Conservation (phyloP, 2,329 filamentous ascomycete species). For the Gremmenia infestans region DNA sequence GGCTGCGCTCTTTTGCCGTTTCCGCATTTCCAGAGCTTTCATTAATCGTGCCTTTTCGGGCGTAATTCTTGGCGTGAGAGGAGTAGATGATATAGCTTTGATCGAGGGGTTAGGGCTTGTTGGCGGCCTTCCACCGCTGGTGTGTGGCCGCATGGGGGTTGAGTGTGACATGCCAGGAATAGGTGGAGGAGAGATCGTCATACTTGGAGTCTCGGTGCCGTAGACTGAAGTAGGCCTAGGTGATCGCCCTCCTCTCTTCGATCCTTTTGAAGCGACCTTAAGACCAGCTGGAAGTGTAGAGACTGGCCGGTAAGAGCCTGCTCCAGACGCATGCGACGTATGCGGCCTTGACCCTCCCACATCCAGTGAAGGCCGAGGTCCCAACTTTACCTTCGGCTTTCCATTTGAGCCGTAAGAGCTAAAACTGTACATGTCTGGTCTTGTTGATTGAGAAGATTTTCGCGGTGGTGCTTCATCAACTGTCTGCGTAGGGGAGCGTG, state of each 20-base stretch:
- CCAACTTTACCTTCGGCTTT: slow-evolving; percentile 84
- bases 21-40: slow-evolving; percentile 88
- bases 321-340: slow-evolving; percentile 53
- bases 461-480: slow-evolving; percentile 25
- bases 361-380: slow-evolving; percentile 74
- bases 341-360: slow-evolving; percentile 52
- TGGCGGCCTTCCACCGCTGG: slow-evolving; percentile 31
- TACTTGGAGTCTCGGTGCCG: slow-evolving; percentile 24
- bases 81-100: slow-evolving; percentile 19
- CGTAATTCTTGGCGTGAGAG: slow-evolving; percentile 52
- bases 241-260: slow-evolving; percentile 43
- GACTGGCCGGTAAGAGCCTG: slow-evolving; percentile 61
- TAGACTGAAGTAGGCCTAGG: slow-evolving; percentile 36
- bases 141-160: slow-evolving; percentile 25
- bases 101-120: slow-evolving; percentile 26
- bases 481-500: slow-evolving; percentile 23
- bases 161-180: slow-evolving; percentile 26
- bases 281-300: slow-evolving; percentile 78
- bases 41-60: slow-evolving; percentile 88
- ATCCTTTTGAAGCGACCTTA: slow-evolving; percentile 59
- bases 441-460: slow-evolving; percentile 45
- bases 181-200: slow-evolving; percentile 26
- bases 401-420: slow-evolving; percentile 43
- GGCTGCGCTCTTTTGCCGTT: slow-evolving; percentile 60
- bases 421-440: slow-evolving; percentile 47